Percentiles rank a stretch among this genome's conserved stretches.
phyloP scores from a whole-genome alignment of 805 yeast genomes.

The Naumovozyma dairenensis region DNA sequence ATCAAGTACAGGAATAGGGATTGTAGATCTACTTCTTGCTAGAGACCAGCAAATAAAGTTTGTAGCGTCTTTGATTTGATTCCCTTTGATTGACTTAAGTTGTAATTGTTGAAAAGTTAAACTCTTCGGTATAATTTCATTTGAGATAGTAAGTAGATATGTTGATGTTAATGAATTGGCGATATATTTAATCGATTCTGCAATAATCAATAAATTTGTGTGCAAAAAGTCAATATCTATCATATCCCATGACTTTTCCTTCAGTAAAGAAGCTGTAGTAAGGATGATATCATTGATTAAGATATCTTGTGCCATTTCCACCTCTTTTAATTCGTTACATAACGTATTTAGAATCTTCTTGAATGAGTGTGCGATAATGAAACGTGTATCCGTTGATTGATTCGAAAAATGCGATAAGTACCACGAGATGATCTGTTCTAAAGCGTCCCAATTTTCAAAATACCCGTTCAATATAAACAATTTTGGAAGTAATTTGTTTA shows the following conservation, averaged over 20 bases:
- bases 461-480: slow-evolving; percentile 14
- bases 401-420: slow-evolving; percentile 37
- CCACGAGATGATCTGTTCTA: slow-evolving; percentile 42
- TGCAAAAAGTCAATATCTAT: slow-evolving; percentile 28
- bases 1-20: slow-evolving; percentile 10
- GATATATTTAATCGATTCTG: slow-evolving; percentile 24
- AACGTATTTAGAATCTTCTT: slow-evolving; percentile 35
- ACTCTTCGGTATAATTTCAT: slow-evolving; percentile 33
- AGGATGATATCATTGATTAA: slow-evolving; percentile 25
- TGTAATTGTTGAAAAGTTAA: slow-evolving; percentile 50
- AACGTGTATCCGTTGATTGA: slow-evolving; percentile 48
- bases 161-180: slow-evolving; percentile 6
- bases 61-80: slow-evolving; percentile 72
- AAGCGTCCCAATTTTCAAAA: slow-evolving; percentile 28
- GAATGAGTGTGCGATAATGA: slow-evolving; percentile 56
- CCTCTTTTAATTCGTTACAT: slow-evolving; percentile 23
- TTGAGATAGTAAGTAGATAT: slow-evolving; percentile 3
- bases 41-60: slow-evolving; percentile 81
- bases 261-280: slow-evolving; percentile 9
- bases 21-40: slow-evolving; percentile 30
- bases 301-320: slow-evolving; percentile 14
- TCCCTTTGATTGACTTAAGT: slow-evolving; percentile 41
- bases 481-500: slow-evolving; percentile 18
- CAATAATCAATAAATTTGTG: slow-evolving; percentile 28
- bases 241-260: slow-evolving; percentile 8